These are phyloP conservation scores for Trifolium pratense DNA, from an alignment of 306 rosid genomes.

Conservation along the genomic window DNA sequence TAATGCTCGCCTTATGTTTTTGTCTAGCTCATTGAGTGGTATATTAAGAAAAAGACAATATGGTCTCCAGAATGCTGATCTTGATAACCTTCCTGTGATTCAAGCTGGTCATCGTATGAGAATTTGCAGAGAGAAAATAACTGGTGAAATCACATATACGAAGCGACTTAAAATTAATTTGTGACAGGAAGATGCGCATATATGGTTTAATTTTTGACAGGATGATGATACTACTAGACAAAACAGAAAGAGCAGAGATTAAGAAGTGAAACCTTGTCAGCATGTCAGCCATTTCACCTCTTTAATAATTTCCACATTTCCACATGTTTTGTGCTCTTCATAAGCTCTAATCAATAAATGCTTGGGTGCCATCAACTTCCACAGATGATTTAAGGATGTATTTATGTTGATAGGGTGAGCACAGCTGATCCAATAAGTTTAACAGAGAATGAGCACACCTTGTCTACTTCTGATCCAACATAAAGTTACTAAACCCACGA, in stretches of 20 bases:
- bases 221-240: constrained; percentile 30
- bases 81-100: constrained; percentile 13
- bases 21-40: constrained; percentile 3
- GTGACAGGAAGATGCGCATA: constrained; percentile 12
- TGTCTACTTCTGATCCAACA: neutral
- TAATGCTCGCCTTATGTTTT: neutral
- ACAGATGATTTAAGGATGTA: constrained; percentile 51
- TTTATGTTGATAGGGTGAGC: constrained; percentile 68
- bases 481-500: neutral
- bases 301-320: constrained; percentile 79
- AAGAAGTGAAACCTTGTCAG: constrained; percentile 70
- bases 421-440: constrained; percentile 68
- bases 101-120: constrained; percentile 6
- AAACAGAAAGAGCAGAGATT: constrained; percentile 38
- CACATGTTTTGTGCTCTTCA: constrained; percentile 45
- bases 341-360: constrained; percentile 57
- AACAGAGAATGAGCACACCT: neutral
- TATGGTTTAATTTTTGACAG: neutral
- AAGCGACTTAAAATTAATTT: constrained; percentile 9
- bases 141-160: constrained; percentile 15
- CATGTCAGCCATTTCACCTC: constrained; percentile 63
- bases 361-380: constrained; percentile 55
- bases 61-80: neutral
- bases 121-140: constrained; percentile 25
- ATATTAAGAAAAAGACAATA: constrained; percentile 17